Percentiles rank a stretch among this genome's conserved stretches.
Conservation (phyloP, 169 alveolate species). For the Theileria parva region DNA sequence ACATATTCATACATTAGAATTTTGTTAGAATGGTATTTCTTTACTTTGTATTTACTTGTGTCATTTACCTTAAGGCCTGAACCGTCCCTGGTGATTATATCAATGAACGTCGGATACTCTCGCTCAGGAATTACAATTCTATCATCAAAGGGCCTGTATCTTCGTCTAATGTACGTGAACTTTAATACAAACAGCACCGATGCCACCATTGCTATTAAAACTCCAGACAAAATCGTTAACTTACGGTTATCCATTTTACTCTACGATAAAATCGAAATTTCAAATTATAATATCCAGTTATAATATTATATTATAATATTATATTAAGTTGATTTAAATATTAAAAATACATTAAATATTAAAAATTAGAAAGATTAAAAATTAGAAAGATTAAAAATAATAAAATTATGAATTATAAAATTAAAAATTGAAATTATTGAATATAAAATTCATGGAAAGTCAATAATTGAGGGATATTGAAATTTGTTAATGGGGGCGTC, state of each 20-base stretch:
- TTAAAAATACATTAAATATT: too few species aligned
- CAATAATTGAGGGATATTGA: not conserved
- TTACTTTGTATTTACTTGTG: not conserved
- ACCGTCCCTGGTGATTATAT: not conserved
- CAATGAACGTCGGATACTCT: not conserved
- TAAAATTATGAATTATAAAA: too few species aligned
- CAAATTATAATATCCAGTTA: too few species aligned
- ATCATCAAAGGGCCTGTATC: not conserved
- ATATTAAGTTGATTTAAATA: too few species aligned
- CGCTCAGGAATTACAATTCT: not conserved
- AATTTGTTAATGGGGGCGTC: not conserved
- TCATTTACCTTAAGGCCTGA: not conserved
- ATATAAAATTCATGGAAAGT: too few species aligned
- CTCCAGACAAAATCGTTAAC: not conserved
- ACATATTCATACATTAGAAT: not conserved
- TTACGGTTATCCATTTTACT: not conserved
- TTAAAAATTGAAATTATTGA: too few species aligned
- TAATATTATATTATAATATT: too few species aligned
- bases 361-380: too few species aligned
- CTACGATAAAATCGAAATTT: not conserved
- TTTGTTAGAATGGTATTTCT: not conserved
- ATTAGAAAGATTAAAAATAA: too few species aligned
- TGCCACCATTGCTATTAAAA: not conserved
- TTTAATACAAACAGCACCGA: not conserved
- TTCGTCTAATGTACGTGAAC: not conserved